Base-by-base conservation (phyloP, 129 eudicot species). In the Pseudognaphalium luteoalbum region DNA sequence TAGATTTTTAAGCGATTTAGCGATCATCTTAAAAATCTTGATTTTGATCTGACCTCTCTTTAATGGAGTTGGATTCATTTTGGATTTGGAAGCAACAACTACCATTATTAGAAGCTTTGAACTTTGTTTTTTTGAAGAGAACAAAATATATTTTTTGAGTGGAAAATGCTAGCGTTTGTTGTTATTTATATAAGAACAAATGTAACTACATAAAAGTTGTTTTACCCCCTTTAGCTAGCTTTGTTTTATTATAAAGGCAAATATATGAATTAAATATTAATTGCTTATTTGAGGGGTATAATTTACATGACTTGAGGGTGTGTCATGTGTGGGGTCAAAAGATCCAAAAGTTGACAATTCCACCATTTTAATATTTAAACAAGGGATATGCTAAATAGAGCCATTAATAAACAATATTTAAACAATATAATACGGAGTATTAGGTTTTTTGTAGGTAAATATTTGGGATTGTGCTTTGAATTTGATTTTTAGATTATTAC, bases 21-120 rank as follows among this genome's bases (percentile, higher is more conserved):
- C 17, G 14, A 44, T 44, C 16, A 3, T 11, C 29, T 66, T 35
- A 21, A 66, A 66, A 17, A 19, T 8, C 14, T 35, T 66, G 71
- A 33, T 66, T 12, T 66, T 66, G 4, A 66, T 35, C 11, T 66
- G 28, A 33, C 71, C 71, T 28, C 51, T 66, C 25, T 35, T 66
- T 5, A 9, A 0, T 35, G 10, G 47, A 20, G 62, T 19, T 8
- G 62, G 8, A 21, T 57, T 57, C 62, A 19, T 6, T 17, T 17
- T 61, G 17, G 12, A 25, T 12, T 0, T 61, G 15, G 17, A 22
- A 9, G n/a, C 66, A 22, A 3, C 15, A 28, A 4, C 16, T 61
- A 37, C 35, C 66, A 25, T 61, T 61, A 11, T 28, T 1, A 25
- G 35, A 61, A 61, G 66, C 12, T 61, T 28, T 3, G 66, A 12